Base-by-base conservation (phyloP, 2,329 filamentous ascomycete species). In the Leptographium lundbergii region DNA sequence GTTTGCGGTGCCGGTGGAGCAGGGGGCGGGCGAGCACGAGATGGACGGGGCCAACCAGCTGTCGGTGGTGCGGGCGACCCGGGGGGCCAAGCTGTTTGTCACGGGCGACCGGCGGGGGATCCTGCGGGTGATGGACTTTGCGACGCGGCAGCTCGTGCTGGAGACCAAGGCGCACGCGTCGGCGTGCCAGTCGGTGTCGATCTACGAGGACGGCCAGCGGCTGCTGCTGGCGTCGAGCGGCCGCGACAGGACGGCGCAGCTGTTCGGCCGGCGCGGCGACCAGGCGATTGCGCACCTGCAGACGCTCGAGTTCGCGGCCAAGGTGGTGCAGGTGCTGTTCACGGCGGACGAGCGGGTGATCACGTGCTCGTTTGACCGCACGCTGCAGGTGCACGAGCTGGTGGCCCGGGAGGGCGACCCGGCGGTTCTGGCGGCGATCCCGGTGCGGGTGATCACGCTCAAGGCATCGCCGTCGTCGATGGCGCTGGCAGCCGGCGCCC, bases 391-490 rank as follows among this genome's bases (percentile, higher is more conserved):
- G 24, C 82, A 94, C 62, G 88, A 96, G 58, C 74, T 91, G 27
- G 81, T 92, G 24, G 81, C 82, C 25, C 86, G 86, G 63, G 84
- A 89, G 39, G 77, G 77, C 34, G 81, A 85, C 10, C 73, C 78
- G 0, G 81, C 84, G 42, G 79, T 81, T 3, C 75, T 90, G 65
- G 91, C 89, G 5, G 96, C 91, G 65, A 76, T 95, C 54, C 85
- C 90, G 57, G 78, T 84, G 13, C 85, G 84, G 61, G 85, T 89
- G 5, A 86, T 97, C 60, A 87, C 88, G 1, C 74, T 97, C 57
- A 95, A 95, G 70, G 83, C 89, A 7, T 90, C 91, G 0, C 94
- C 94, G 0, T 81, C 90, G 1, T 95, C 91, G 0, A 91, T 97
- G 82, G 77, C 83, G 4, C 76, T 89, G 62, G 81, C 84, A 22